Conservation (phyloP, 164 flowering plant species). For the Magnolia changhungtana region DNA sequence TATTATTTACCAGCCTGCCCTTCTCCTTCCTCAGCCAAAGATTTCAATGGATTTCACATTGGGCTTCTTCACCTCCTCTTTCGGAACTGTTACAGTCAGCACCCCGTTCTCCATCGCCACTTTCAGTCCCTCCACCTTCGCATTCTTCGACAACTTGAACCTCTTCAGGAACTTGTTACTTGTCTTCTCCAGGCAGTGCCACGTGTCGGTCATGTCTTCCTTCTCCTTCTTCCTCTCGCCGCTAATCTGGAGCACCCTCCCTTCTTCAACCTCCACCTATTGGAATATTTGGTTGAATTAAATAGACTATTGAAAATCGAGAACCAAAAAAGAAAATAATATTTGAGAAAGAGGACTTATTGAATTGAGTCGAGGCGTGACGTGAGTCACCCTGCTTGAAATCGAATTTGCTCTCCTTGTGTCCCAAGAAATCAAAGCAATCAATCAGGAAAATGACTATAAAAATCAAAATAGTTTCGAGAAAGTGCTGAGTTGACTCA, state of each 20-base stretch:
- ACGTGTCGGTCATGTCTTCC: conserved; percentile 30
- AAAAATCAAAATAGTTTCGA: too few relatives aligned
- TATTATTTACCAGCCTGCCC: neutral
- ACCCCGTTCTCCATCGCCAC: conserved; percentile 32
- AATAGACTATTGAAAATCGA: too few relatives aligned
- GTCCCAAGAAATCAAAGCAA: too few relatives aligned
- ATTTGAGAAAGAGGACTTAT: too few relatives aligned
- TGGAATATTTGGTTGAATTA: too few relatives aligned
- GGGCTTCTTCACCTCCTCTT: conserved; percentile 24
- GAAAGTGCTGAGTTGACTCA: too few relatives aligned
- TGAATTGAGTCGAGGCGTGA: too few relatives aligned
- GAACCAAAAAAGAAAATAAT: too few relatives aligned
- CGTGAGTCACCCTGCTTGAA: too few relatives aligned
- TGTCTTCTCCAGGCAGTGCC: conserved; percentile 29
- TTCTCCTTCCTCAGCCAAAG: conserved; percentile 14
- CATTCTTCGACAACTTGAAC: conserved; percentile 34
- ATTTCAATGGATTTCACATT: conserved; percentile 24
- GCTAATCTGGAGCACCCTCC: neutral
- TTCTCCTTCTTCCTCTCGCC: conserved; percentile 19
- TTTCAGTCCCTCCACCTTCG: conserved; percentile 23
- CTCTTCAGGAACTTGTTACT: conserved; percentile 26
- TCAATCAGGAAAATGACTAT: too few relatives aligned
- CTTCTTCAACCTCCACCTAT: neutral
- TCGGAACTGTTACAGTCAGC: conserved; percentile 32
- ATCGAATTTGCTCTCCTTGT: too few relatives aligned